These are phyloP conservation scores for Nitzschia palea DNA, from an alignment of 108 stramenopile genomes.

Conservation along the genomic window DNA sequence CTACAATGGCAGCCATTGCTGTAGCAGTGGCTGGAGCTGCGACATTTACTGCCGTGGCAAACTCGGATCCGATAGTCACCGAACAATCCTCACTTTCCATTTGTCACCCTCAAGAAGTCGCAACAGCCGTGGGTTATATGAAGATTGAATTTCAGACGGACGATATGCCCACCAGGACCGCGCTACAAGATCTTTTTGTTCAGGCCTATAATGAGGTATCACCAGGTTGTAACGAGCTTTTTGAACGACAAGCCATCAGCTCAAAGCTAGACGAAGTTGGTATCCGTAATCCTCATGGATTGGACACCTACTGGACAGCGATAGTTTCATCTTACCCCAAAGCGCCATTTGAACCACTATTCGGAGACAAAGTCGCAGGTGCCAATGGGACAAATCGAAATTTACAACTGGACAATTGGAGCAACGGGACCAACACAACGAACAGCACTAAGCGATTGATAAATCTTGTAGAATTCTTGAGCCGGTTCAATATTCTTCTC, in stretches of 20 bases:
- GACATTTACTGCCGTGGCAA: background rate
- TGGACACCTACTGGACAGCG: background rate
- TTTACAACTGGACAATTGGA: no score
- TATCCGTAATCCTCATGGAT: background rate
- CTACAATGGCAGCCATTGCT: background rate
- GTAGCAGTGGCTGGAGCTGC: background rate
- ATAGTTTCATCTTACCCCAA: background rate
- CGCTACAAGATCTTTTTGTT: background rate
- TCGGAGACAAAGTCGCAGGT: background rate
- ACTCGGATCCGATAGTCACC: no score
- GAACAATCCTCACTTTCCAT: background rate
- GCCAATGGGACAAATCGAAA: no score
- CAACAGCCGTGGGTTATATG: background rate
- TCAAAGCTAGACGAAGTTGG: background rate
- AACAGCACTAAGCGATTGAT: no score
- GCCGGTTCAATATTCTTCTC: no score
- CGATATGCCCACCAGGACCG: background rate
- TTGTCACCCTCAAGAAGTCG: background rate
- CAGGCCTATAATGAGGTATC: background rate
- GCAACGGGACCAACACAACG: no score
- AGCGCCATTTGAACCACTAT: background rate
- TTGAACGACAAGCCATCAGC: background rate
- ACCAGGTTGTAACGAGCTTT: background rate
- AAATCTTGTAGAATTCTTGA: no score
- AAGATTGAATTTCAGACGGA: background rate